Conservation (phyloP, 169 alveolate species). For the Plasmodium fragile region DNA sequence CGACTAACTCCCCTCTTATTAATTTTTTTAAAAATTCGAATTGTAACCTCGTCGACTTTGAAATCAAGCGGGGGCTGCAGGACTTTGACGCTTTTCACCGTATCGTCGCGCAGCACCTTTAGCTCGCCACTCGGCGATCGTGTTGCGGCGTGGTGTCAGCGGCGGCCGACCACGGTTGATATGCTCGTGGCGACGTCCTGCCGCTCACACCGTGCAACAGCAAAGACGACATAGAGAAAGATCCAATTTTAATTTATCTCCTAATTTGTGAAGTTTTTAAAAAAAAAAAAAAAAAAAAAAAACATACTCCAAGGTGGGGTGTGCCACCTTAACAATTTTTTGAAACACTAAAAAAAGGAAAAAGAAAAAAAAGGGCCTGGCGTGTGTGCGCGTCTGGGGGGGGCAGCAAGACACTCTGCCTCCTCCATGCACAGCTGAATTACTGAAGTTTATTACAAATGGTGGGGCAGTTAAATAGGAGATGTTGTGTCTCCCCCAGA, state of each 20-base stretch:
- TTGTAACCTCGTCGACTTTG: slow-evolving; percentile 32
- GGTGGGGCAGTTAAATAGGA: not conserved
- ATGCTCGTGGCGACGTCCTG: too few relatives aligned
- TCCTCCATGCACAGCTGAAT: not conserved
- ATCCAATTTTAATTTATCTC: too few relatives aligned
- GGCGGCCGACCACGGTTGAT: not conserved
- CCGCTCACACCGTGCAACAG: not conserved
- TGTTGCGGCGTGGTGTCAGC: not conserved
- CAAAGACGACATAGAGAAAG: not conserved
- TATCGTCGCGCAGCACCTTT: not conserved
- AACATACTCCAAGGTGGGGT: not conserved
- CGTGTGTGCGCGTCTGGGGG: not conserved
- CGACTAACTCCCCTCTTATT: slow-evolving; percentile 9
- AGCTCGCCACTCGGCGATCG: not conserved
- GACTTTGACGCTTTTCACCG: slow-evolving; percentile 42
- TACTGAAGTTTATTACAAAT: not conserved
- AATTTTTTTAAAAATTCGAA: slow-evolving; percentile 49
- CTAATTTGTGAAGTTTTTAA: not conserved
- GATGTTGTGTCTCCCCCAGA: not conserved
- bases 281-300: too few relatives aligned
- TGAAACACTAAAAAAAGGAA: not conserved
- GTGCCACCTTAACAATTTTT: not conserved
- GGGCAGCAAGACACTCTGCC: not conserved
- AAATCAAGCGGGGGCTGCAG: slow-evolving; percentile 21
- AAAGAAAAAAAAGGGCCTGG: not conserved